Evolutionary conservation across 2,329 filamentous ascomycete species (phyloP), one percentile per base, ranked within the genome.

Genomic region (Grosmannia huntii): DNA sequence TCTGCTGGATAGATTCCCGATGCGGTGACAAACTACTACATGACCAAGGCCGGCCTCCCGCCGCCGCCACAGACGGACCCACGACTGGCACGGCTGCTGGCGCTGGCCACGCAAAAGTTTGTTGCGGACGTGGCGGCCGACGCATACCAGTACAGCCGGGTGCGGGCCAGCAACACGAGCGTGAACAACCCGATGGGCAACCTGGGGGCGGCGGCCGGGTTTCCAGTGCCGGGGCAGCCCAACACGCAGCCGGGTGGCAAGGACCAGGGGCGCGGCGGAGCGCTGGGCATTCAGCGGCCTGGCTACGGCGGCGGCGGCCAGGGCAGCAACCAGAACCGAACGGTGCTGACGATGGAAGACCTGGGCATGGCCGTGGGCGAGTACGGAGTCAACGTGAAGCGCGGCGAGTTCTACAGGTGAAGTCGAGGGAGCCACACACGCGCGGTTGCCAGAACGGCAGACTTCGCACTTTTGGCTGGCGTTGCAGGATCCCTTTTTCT

Each of bases 91-190:
- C 90, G 92, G 53, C 86, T 99, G 3, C 86, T 99, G 50, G 92
- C 94, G 2, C 87, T 99, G 10, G 94, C 94, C n/a, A 96, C 94
- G 0, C 94, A 99, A 69, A 99, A 99, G 70, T 99, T 99, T 77
- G 89, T 99, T 66, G 91, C 94, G 60, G 94, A 99, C 71, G 90
- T 99, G 64, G 94, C 94, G 1, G 91, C 94, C 59, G 94, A 99
- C 71, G 90, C 94, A 3, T 99, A 99, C 72, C 94, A 99, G 73
- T 97, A 96, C 78, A 90, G 87, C 61, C 89, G 92, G 57, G 97
- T 99, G 67, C 86, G 94, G 48, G 89, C 89, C n/a, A 92, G 89
- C 25, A 95, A 94, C 68, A 51, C 50, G 36, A 84, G 81, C 28
- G 91, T 88, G 62, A 95, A 91, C 70, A 96, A 96, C 72, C 88